Conservation (phyloP, 1,284 basidiomycete species). For the Ganoderma leucocontextum region DNA sequence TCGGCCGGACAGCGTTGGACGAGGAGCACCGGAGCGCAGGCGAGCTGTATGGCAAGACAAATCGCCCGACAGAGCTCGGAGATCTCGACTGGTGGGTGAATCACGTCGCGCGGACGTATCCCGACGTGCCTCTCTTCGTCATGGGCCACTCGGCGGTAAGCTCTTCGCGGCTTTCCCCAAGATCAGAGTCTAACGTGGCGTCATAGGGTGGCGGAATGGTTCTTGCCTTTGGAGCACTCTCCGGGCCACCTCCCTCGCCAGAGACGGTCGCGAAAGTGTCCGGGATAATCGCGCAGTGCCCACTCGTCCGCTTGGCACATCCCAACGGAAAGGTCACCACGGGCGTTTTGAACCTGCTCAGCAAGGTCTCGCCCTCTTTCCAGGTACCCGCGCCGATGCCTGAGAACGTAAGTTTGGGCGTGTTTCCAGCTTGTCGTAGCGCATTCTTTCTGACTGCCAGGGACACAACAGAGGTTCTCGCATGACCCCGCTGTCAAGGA, state of each 20-base stretch:
- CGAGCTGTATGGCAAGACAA: constrained; percentile 73
- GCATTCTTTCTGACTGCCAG: not conserved
- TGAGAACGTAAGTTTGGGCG: not conserved
- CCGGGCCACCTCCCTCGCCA: constrained; percentile 46
- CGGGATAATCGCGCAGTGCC: constrained; percentile 77
- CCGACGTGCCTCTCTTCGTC: constrained; percentile 68
- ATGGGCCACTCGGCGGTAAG: constrained; percentile 86
- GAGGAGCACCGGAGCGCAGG: constrained; percentile 51
- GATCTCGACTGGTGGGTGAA: constrained; percentile 77
- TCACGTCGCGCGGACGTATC: constrained; percentile 54
- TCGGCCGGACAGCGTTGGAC: constrained; percentile 80
- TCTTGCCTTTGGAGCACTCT: constrained; percentile 40
- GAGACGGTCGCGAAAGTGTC: constrained; percentile 56
- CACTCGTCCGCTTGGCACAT: constrained; percentile 67
- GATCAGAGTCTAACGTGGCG: not conserved
- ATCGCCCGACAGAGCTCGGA: constrained; percentile 68
- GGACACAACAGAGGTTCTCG: not conserved
- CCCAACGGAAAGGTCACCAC: constrained; percentile 58
- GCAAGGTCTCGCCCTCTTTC: not conserved
- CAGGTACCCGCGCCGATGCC: not conserved
- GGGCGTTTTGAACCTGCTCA: not conserved
- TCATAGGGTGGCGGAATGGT: not conserved
- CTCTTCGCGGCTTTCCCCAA: not conserved
- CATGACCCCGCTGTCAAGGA: not conserved
- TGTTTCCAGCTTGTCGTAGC: not conserved